Base-by-base conservation (phyloP, 2,329 filamentous ascomycete genomes). In the Fusarium sacchari region DNA sequence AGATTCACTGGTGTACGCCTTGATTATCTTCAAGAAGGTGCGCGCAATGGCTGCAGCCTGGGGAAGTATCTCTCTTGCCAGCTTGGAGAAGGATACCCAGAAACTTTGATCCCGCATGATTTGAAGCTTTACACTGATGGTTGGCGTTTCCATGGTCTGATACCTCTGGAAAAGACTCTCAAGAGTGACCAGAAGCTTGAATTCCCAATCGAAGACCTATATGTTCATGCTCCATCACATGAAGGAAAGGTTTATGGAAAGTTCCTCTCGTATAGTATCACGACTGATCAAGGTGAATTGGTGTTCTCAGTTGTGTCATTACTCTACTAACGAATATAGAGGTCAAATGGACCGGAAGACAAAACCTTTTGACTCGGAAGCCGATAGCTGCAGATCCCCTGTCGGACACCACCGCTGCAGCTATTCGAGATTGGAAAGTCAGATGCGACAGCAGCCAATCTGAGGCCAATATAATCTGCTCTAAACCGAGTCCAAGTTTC, bases 261-360 rank as follows among this genome's bases (percentile, higher is more conserved):
- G 10, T 34, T 24, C 10, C 22, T 20, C 2, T 9, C 22, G 3
- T 50, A 50, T 0, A 9, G 4, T 1, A 8, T 50, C 18, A 50
- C 47, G 2, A 50, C 30, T 1, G 22, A 50, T 24, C 11, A 50
- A 5, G 5, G 47, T 24, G n/a, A 24, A 11, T 8, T 8, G 12
- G 28, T 24, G 5, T 24, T 6, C 5, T 4, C 1, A n/a, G 9
- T 12, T 15, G 4, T n/a, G 7, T 5, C 11, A 18, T 4, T 3
- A 0, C 5, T 13, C 7, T 6, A n/a, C 30, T 50, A 3, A 50
- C 10, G 2, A 8, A 13, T 14, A 12, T 5, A 50, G 47, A 34
- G 11, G 22, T 50, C 2, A 15, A n/a, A 12, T 9, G 28, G 15
- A 34, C 10, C 0, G 7, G 30, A 34, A 0, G 7, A 14, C 28